A percentile compares a stretch with the other conserved stretches of the same genome.
Conservation (phyloP, 2,329 filamentous ascomycete genomes). For the Exophiala viscosa region DNA sequence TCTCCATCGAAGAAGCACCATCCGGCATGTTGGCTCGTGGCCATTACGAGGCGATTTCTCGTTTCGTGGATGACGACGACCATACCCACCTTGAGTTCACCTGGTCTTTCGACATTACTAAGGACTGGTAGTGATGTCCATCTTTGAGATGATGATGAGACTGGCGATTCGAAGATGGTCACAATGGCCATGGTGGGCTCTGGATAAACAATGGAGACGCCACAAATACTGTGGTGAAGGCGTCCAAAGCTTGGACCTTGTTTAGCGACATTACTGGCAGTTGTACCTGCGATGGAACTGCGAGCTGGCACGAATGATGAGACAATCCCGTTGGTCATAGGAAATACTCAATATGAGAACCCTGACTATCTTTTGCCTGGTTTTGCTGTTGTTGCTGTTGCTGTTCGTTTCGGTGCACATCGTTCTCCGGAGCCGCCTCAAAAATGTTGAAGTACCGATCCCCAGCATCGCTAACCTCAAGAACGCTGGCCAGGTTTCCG, state of each 20-base stretch:
- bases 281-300: background rate
- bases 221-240: background rate
- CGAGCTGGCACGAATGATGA: conserved; percentile 1
- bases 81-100: conserved; percentile 86
- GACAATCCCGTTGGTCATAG: conserved; percentile 40
- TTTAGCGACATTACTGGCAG: background rate
- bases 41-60: conserved; percentile 83
- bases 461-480: conserved; percentile 90
- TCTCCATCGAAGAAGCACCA: conserved; percentile 77
- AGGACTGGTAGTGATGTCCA: conserved; percentile 72
- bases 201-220: background rate
- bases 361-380: conserved; percentile 62
- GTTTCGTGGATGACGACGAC: conserved; percentile 93
- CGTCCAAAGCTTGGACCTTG: no score
- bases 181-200: background rate
- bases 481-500: conserved; percentile 93
- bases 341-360: conserved; percentile 65
- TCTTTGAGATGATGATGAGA: background rate
- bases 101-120: conserved; percentile 94
- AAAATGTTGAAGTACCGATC: conserved; percentile 98
- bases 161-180: background rate
- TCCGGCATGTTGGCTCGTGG: conserved; percentile 85
- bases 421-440: conserved; percentile 92
- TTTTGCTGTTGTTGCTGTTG: conserved; percentile 58
- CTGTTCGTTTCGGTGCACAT: conserved; percentile 75